A percentile compares a stretch with the other conserved stretches of the same genome.
Evolutionary conservation across 2,329 filamentous ascomycete genomes (phyloP).

Genomic region (Pyrenochaeta sp.): DNA sequence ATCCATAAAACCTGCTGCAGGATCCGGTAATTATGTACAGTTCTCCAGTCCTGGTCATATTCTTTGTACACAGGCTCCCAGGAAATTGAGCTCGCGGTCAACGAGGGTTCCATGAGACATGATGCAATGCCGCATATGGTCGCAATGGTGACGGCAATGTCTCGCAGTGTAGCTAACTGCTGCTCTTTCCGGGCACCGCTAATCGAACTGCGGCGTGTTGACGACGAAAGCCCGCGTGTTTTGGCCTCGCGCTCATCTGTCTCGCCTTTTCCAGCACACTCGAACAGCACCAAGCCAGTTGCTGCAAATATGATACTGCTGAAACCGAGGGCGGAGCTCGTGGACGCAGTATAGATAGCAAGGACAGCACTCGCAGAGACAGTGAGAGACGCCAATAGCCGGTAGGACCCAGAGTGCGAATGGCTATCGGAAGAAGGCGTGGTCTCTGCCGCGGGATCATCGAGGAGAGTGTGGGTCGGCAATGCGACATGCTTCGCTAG

Average conservation of each 20-base stretch:
- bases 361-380: conserved; percentile 48
- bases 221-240: conserved; percentile 45
- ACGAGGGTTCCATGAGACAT: conserved; percentile 38
- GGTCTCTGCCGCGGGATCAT: conserved; percentile 29
- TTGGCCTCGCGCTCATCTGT: conserved; percentile 33
- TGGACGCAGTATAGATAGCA: conserved; percentile 43
- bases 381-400: conserved; percentile 45
- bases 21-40: conserved; percentile 34
- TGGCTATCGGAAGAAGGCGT: conserved; percentile 21
- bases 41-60: conserved; percentile 37
- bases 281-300: conserved; percentile 52
- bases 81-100: conserved; percentile 31
- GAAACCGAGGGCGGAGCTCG: conserved; percentile 51
- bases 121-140: conserved; percentile 38
- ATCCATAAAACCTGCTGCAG: conserved; percentile 38
- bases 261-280: conserved; percentile 39
- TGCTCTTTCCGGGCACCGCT: conserved; percentile 35
- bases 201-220: conserved; percentile 34
- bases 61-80: conserved; percentile 38
- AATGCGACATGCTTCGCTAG: conserved; percentile 33
- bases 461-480: conserved; percentile 30
- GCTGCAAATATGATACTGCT: conserved; percentile 53
- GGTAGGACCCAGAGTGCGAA: conserved; percentile 29
- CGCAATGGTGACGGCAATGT: conserved; percentile 37
- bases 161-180: conserved; percentile 38